phyloP scores from a whole-genome alignment of 2,329 filamentous ascomycete genomes.

The Cladosporium colombiae region DNA sequence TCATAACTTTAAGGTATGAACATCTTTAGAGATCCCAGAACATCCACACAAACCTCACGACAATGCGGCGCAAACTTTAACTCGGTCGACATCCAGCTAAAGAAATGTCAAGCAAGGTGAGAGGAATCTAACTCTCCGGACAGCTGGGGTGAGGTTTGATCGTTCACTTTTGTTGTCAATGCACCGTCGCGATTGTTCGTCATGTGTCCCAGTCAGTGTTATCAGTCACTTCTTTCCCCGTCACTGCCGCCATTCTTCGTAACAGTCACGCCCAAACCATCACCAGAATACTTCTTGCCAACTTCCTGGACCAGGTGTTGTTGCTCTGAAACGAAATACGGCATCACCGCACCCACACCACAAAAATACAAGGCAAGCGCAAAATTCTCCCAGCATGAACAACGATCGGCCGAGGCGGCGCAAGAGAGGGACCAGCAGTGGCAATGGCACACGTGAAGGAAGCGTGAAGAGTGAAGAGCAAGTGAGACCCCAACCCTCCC shows the following conservation, averaged over 20 bases:
- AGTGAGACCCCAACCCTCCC: not conserved
- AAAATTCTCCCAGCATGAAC: not conserved
- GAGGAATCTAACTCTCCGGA: not conserved
- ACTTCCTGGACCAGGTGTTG: not conserved
- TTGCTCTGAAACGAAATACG: not conserved
- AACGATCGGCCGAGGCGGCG: not conserved
- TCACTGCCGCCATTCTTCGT: not conserved
- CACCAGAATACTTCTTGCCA: not conserved
- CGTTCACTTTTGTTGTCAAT: not conserved
- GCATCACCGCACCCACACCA: not conserved
- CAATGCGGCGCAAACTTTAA: not conserved
- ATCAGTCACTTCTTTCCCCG: not conserved
- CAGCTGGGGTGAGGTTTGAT: not conserved
- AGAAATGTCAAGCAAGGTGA: not conserved
- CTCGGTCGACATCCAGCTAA: not conserved
- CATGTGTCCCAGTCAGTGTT: not conserved
- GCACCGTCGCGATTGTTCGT: not conserved
- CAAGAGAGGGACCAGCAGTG: not conserved
- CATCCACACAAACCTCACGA: not conserved
- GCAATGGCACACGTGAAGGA: not conserved
- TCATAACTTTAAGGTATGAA: too few species aligned
- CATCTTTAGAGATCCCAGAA: too few species aligned
- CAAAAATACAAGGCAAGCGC: not conserved
- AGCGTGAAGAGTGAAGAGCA: not conserved
- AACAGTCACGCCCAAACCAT: not conserved